These are phyloP conservation scores for Scutellaria galericulata DNA, from an alignment of 257 asterid species.

Conservation along the genomic window DNA sequence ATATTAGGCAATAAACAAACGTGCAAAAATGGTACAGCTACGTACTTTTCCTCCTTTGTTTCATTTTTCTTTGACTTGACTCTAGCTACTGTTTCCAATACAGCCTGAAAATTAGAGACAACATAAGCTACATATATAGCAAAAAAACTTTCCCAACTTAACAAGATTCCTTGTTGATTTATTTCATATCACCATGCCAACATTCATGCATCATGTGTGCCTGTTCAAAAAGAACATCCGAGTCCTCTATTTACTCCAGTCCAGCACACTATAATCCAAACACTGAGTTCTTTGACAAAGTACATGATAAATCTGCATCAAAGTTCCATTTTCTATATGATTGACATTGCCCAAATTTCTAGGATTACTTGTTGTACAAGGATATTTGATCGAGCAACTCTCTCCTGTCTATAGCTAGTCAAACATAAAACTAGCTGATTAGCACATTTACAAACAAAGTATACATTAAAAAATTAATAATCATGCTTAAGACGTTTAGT, in stretches of 20 bases:
- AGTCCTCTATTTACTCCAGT: constrained; percentile 1
- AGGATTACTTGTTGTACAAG: neutral
- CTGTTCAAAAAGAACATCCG: neutral
- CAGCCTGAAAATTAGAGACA: constrained; percentile 67
- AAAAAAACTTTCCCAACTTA: constrained; percentile 10
- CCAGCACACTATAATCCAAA: neutral
- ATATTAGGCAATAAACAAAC: constrained; percentile 16
- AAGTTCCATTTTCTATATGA: neutral
- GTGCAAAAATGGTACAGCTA: neutral
- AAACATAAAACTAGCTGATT: neutral
- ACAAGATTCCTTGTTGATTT: constrained; percentile 23
- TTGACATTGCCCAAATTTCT: neutral
- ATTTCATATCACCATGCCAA: neutral
- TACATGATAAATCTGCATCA: neutral
- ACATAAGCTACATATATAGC: constrained; percentile 32
- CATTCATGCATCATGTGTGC: neutral
- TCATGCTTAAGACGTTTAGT: neutral
- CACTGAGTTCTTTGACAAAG: neutral
- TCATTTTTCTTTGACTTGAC: constrained; percentile 96
- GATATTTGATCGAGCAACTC: constrained; percentile 4
- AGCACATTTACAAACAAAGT: neutral
- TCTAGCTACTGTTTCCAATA: constrained; percentile 97
- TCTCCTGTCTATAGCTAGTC: neutral
- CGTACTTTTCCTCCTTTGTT: constrained; percentile 91
- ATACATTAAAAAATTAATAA: neutral